A percentile compares a stretch with the other conserved stretches of the same genome.
Evolutionary conservation across 371 early-diverging fungal species (phyloP).

Genomic region (Blakeslea trispora): DNA sequence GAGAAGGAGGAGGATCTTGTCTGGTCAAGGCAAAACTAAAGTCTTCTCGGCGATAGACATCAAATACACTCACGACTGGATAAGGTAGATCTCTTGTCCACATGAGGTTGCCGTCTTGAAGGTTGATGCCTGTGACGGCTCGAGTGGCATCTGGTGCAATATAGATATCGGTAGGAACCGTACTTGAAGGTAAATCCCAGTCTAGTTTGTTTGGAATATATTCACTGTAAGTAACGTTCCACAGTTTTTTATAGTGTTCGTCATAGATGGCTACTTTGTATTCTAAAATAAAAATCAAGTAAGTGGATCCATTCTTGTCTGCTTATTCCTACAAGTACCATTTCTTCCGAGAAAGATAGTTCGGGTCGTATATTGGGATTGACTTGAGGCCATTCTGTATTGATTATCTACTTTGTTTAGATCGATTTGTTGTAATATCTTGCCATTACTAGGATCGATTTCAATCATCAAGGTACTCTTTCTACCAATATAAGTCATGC

Average conservation of each 20-base stretch:
- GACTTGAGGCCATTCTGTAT: slow-evolving; percentile 20
- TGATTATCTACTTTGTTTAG: slow-evolving; percentile 33
- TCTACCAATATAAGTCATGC: slow-evolving; percentile 67
- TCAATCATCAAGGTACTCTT: slow-evolving; percentile 70
- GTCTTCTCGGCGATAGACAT: slow-evolving; percentile 42
- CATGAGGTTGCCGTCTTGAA: slow-evolving; percentile 25
- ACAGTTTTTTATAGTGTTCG: slow-evolving; percentile 24
- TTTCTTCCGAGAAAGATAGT: slow-evolving; percentile 45
- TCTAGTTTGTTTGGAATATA: slow-evolving; percentile 48
- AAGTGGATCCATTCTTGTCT: neutral
- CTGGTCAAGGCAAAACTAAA: slow-evolving; percentile 33
- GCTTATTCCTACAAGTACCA: slow-evolving; percentile 23
- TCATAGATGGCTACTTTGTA: slow-evolving; percentile 33
- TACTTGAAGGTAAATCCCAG: slow-evolving; percentile 33
- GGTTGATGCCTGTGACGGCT: slow-evolving; percentile 38
- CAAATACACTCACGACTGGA: slow-evolving; percentile 45
- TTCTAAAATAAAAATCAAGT: slow-evolving; percentile 6
- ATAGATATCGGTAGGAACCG: slow-evolving; percentile 35
- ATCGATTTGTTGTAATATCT: slow-evolving; percentile 56
- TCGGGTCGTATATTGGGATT: slow-evolving; percentile 28
- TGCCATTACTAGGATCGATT: slow-evolving; percentile 71
- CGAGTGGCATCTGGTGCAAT: slow-evolving; percentile 42
- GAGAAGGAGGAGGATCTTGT: slow-evolving; percentile 33
- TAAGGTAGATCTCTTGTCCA: slow-evolving; percentile 37
- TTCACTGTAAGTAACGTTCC: slow-evolving; percentile 49